Conservation (phyloP, 2,329 filamentous ascomycete species). For the Beauveria sp. region DNA sequence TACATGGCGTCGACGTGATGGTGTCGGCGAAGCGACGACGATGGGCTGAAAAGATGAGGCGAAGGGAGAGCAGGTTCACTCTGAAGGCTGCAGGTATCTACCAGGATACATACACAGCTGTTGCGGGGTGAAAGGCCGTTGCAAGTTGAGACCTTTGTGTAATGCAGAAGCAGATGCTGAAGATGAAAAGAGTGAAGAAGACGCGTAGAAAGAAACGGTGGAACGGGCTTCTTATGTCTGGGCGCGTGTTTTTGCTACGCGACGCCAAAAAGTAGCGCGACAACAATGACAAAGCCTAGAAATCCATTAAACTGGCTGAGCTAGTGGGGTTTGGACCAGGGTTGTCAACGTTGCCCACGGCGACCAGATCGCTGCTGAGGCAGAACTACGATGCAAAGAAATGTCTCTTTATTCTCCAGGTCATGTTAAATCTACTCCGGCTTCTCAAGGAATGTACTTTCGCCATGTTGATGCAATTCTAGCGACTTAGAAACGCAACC, state of each 20-base stretch:
- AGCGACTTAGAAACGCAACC: neutral
- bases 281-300: conserved; percentile 18
- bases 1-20: conserved; percentile 41
- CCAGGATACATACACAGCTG: conserved; percentile 18
- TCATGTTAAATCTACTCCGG: neutral
- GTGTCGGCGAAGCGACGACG: conserved; percentile 13
- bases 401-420: neutral
- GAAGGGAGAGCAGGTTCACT: conserved; percentile 18
- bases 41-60: conserved; percentile 15
- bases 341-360: neutral
- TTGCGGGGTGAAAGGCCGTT: conserved; percentile 3
- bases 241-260: conserved; percentile 16
- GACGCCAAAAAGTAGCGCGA: conserved; percentile 20
- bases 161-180: conserved; percentile 14
- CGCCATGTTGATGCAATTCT: neutral
- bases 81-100: conserved; percentile 19
- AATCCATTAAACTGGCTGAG: conserved; percentile 17
- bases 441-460: neutral
- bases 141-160: conserved; percentile 4
- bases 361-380: neutral
- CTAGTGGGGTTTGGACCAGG: neutral
- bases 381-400: neutral
- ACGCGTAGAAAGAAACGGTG: conserved; percentile 19
- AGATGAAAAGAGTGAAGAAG: conserved; percentile 16
- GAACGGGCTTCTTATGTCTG: conserved; percentile 28